Base-by-base conservation (phyloP, 2,329 filamentous ascomycete species). In the Neoascochyta sp. region DNA sequence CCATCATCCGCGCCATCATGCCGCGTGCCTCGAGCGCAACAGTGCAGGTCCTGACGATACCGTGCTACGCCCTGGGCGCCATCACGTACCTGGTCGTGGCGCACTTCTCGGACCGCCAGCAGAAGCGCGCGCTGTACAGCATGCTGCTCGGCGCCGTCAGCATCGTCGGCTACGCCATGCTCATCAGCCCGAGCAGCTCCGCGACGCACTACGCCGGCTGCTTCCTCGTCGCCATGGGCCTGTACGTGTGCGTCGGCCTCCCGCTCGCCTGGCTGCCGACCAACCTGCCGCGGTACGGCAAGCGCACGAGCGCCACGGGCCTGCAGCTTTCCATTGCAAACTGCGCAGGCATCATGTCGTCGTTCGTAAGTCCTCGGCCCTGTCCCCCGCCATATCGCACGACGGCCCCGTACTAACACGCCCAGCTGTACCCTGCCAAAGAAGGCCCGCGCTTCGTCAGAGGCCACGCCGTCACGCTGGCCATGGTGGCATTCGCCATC, bases 21-120 rank as follows among this genome's bases (percentile, higher is more conserved):
- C 64, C 66, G 1, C 55, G 53, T 3, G 86, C 82, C 68, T 70
- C 75, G 0, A 67, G 68, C 0, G 75, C 82, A 0, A 70, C 84
- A 50, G 76, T 86, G 5, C 84, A 89, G 57, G 76, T 85, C 17
- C 72, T 89, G 18, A 89, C 85, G 0, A 83, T 90, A 25, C 85
- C 85, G 0, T 86, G 82, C 60, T 89, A 89, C 55, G 76, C 78
- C 4, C 58, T 87, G 4, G 85, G 84, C 4, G 83, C 83, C 0
- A 68, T 81, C 5, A 75, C 74, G 0, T 89, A 87, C 56, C 75
- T 89, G 56, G 41, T 69, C 7, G 69, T 78, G 2, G 83, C 83
- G 0, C 75, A 73, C 47, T 60, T 84, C 24, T 86, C 81, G 4
- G 85, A 90, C 54, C 71, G 72, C 32, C 68, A 73, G 40, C 82